Evolutionary conservation across 495 filamentous ascomycete species (phyloP), one percentile per base, ranked within the genome.

Genomic region (Corynascus novoguineensis): DNA sequence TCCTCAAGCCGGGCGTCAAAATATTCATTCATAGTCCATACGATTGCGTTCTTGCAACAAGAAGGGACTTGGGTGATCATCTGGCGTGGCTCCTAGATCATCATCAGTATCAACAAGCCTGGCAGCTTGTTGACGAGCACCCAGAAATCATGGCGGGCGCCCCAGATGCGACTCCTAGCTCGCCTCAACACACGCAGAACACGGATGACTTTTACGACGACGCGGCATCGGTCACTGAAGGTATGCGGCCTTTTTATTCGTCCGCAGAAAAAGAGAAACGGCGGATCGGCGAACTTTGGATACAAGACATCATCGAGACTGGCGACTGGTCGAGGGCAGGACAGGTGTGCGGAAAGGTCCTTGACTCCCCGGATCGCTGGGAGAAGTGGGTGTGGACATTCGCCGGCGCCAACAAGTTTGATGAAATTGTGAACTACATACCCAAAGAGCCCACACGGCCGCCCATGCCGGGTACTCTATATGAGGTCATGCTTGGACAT

Each of bases 11-110:
- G 7, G 92, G 93, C 0, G 80, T 91, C 59, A 97, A 97, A 62
- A 89, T 98, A 25, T 96, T 96, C 67, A 87, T 98, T 29, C 90
- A 95, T 50, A 97, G 91, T 63, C 95, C 95, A 1, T 98, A 93
- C 61, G 93, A 98, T 71, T 95, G 91, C 60, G 82, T 96, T 22
- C 76, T 96, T 53, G 87, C 90, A 0, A 86, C 92, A 0, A 90
- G 90, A 63, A 76, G 93, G 59, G 92, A 96, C 60, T 75, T 91
- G 12, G 71, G 82, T 0, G 93, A 98, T 67, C 90, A 93, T 60
- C 71, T 97, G 14, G 75, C 79, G 6, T 98, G 91, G 92, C 73
- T 97, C 1, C 70, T 93, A 10, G 85, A 88, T 38, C 89, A 84
- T 57, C 78, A 86, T 35, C 82, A 82, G 56, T 95, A 93, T 62